phyloP scores from a whole-genome alignment of 768 basidiomycete species.

The Crassisporium funariophilum region DNA sequence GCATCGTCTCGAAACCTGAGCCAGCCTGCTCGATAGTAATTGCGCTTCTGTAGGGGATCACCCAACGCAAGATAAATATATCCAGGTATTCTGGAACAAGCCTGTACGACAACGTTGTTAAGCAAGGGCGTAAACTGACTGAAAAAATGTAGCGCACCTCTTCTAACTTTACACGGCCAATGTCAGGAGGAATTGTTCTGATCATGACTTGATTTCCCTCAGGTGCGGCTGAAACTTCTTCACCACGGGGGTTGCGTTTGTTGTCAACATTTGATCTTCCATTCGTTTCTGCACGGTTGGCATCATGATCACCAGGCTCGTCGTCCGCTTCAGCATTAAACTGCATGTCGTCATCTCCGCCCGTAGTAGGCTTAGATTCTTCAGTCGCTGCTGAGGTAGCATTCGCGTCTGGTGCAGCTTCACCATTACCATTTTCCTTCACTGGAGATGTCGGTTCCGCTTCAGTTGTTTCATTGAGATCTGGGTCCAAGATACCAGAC shows the following conservation, averaged over 20 bases:
- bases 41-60: conserved; percentile 90
- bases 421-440: conserved; percentile 57
- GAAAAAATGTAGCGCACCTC: conserved; percentile 53
- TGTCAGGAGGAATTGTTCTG: conserved; percentile 91
- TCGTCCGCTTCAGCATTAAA: conserved; percentile 75
- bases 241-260: conserved; percentile 58
- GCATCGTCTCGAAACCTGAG: conserved; percentile 83
- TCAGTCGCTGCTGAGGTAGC: conserved; percentile 40
- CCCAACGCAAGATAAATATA: conserved; percentile 89
- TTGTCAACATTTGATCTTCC: conserved; percentile 51
- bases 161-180: conserved; percentile 86
- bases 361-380: conserved; percentile 50
- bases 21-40: conserved; percentile 96
- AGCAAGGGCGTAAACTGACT: conserved; percentile 2
- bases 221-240: conserved; percentile 70
- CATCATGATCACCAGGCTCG: conserved; percentile 63
- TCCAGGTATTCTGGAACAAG: conserved; percentile 74
- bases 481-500: conserved; percentile 83
- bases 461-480: conserved; percentile 65
- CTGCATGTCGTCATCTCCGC: conserved; percentile 73
- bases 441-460: conserved; percentile 49
- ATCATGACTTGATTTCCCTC: conserved; percentile 94
- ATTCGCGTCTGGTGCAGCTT: conserved; percentile 41
- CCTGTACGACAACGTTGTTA: conserved; percentile 43
- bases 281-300: conserved; percentile 55